phyloP scores from a whole-genome alignment of 148 eudicot species.

The Chenopodium quinoa region DNA sequence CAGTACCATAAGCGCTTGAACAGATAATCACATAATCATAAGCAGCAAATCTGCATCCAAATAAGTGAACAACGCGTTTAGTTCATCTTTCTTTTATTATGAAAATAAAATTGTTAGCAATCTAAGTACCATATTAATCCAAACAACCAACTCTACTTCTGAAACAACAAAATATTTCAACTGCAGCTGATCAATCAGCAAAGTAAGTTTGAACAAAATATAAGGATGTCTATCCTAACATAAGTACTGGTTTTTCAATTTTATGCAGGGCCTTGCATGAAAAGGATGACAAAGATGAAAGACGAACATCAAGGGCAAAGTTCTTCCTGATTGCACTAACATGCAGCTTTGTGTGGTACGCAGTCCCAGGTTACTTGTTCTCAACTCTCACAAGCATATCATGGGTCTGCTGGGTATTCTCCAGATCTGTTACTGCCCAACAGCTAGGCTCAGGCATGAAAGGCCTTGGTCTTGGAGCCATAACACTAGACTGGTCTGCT shows the following conservation, averaged over 20 bases:
- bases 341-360: constrained; percentile 78
- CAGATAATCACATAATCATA: not conserved
- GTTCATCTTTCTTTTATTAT: not conserved
- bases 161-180: not conserved
- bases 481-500: constrained; percentile 80
- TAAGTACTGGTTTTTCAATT: not conserved
- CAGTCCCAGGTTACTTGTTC: constrained; percentile 81
- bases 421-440: constrained; percentile 82
- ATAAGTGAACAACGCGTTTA: not conserved
- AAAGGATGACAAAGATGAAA: constrained; percentile 46
- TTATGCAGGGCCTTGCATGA: constrained; percentile 81
- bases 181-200: not conserved
- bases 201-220: not conserved
- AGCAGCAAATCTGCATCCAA: not conserved
- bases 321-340: constrained; percentile 70
- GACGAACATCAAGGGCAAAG: constrained; percentile 67
- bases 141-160: not conserved
- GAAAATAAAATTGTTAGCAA: not conserved
- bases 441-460: constrained; percentile 87
- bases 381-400: constrained; percentile 75
- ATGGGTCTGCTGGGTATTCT: constrained; percentile 84
- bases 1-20: not conserved
- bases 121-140: not conserved
- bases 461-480: constrained; percentile 80
- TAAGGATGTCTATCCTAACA: not conserved